Evolutionary conservation across 176 grass and related monocot species (phyloP), one percentile per base, ranked within the genome.

Genomic region (Pharus latifolius): DNA sequence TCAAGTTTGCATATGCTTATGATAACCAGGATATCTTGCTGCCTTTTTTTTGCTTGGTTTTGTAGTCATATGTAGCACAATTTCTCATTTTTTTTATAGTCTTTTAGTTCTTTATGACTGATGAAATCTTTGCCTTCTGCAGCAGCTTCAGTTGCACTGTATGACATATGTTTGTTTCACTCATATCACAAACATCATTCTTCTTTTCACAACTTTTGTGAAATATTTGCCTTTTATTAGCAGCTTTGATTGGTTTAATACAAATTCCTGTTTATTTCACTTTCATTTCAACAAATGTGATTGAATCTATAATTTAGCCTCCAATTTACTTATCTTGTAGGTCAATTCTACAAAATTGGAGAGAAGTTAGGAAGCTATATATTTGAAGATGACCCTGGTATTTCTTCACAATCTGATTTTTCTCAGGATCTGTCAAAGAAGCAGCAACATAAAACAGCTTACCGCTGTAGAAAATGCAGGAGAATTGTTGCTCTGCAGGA

Each of bases 401-500:
- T 97, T 59, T 20, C 56, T 61, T 28, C 20, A 24, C 60, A 77
- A 40, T 61, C 74, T 31, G 79, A 74, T 47, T 75, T 74, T 7
- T 54, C 27, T 74, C 61, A 31, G 23, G 63, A 82, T 49, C 30
- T 32, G 31, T 6, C 61, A 35, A 56, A 74, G 63, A 77, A 57
- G 51, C 44, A 64, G 14, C 59, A 63, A 41, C 32, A 13, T 31
- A 81, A 80, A 75, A 77, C 76, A 59, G 86, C 80, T 77, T 97
- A 97, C 67, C 63, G 89, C 34, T 97, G 93, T 70, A 92, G 72
- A 75, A 92, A 92, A 73, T 97, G 93, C 83, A 81, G 93, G 74
- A 92, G 93, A 30, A 60, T 92, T 56, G 6, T 92, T 37, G 83
- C 89, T 44, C 69, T 80, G 71, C 52, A 92, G 69, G 86, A 83